Evolutionary conservation across 1,139 yeast species (phyloP).

Genomic region (Groenewaldozyma sp.): DNA sequence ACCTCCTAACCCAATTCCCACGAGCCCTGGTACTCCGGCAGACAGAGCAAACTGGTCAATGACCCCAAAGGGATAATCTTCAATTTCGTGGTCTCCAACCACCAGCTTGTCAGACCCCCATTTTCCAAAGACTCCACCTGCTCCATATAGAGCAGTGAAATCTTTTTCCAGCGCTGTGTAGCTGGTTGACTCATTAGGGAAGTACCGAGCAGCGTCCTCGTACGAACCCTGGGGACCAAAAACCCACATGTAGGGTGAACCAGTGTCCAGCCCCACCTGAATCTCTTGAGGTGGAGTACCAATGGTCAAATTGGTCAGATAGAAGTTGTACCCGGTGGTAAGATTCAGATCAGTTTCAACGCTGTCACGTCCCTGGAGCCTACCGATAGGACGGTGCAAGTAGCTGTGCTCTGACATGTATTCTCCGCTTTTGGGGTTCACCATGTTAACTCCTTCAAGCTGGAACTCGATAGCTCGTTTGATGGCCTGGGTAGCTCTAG

Average conservation of each 20-base stretch:
- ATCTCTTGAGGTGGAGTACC: conserved; percentile 30
- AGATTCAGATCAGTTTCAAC: conserved; percentile 11
- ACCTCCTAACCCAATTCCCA: conserved; percentile 29
- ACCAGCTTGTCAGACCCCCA: conserved; percentile 53
- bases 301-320: conserved; percentile 25
- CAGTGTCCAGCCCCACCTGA: conserved; percentile 32
- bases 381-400: not conserved
- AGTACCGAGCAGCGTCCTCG: conserved; percentile 29
- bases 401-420: not conserved
- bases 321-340: conserved; percentile 23
- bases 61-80: conserved; percentile 43
- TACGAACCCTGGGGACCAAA: conserved; percentile 25
- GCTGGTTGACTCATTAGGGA: conserved; percentile 21
- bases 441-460: not conserved
- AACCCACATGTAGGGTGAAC: conserved; percentile 37
- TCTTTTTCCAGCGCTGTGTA: conserved; percentile 14
- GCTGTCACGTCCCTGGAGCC: not conserved
- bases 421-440: not conserved
- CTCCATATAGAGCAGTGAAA: conserved; percentile 49
- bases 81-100: conserved; percentile 30
- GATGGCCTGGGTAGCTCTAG: too few species aligned
- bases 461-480: not conserved
- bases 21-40: conserved; percentile 29
- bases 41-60: conserved; percentile 20
- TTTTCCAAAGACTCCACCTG: conserved; percentile 51